phyloP scores from a whole-genome alignment of 805 yeast species.

The Cyberlindnera nakhonratchasimensis region DNA sequence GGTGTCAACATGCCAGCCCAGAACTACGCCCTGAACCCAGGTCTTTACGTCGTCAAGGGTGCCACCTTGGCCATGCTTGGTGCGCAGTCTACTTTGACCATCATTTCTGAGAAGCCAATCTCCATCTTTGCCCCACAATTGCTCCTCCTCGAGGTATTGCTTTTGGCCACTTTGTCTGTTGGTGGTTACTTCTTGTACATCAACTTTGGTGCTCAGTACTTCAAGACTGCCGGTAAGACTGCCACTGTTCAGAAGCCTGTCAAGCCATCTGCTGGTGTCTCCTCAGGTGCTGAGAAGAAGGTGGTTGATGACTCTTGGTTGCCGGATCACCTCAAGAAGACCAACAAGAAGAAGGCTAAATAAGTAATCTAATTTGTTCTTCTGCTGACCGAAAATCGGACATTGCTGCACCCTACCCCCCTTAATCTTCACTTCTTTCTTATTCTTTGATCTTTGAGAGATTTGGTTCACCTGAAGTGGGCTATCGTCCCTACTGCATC shows the following conservation, averaged over 20 bases:
- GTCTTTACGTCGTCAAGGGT: slow-evolving; percentile 48
- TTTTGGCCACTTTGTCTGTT: slow-evolving; percentile 46
- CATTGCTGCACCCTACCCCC: neutral
- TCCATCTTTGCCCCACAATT: slow-evolving; percentile 73
- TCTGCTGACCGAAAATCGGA: neutral
- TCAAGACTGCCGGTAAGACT: slow-evolving; percentile 32
- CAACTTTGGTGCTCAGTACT: slow-evolving; percentile 44
- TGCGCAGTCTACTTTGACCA: slow-evolving; percentile 53
- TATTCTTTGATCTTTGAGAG: slow-evolving; percentile 5
- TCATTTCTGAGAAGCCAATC: slow-evolving; percentile 60
- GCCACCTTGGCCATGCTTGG: slow-evolving; percentile 52
- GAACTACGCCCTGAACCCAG: slow-evolving; percentile 57
- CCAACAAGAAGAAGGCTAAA: slow-evolving; percentile 25
- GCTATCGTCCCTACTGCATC: neutral
- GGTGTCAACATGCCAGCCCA: slow-evolving; percentile 56
- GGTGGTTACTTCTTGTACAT: slow-evolving; percentile 46
- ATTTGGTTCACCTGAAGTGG: neutral
- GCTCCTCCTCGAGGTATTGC: slow-evolving; percentile 54
- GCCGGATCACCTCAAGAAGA: slow-evolving; percentile 50
- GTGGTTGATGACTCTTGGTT: slow-evolving; percentile 51
- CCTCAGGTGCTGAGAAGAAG: slow-evolving; percentile 30
- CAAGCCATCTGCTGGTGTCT: slow-evolving; percentile 16
- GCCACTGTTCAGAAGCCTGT: slow-evolving; percentile 23
- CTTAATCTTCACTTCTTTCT: slow-evolving; percentile 3
- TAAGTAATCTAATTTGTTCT: no score